A percentile compares a stretch with the other conserved stretches of the same genome.
These are phyloP conservation scores for Hyphodiscus sp. DNA, from an alignment of 2,329 filamentous ascomycete genomes.

Conservation along the genomic window DNA sequence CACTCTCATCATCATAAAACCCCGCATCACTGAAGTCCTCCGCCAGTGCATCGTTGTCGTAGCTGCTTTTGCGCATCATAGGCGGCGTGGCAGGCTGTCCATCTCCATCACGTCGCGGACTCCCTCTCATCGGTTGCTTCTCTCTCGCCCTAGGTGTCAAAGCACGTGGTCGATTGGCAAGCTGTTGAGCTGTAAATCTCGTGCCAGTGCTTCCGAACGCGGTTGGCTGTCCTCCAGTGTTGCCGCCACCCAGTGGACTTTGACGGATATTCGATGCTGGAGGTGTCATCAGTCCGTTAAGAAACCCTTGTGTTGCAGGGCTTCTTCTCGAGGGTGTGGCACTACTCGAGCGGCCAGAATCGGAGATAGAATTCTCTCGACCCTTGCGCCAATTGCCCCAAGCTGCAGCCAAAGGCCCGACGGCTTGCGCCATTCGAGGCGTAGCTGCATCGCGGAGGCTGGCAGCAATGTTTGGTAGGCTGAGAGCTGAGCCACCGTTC, in stretches of 20 bases:
- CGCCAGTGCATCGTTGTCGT: constrained; percentile 55
- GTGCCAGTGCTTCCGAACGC: constrained; percentile 39
- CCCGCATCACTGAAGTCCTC: constrained; percentile 39
- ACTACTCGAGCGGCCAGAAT: constrained; percentile 18
- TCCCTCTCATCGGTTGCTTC: constrained; percentile 35
- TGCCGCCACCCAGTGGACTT: constrained; percentile 24
- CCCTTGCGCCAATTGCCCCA: constrained; percentile 86
- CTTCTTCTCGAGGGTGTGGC: constrained; percentile 25
- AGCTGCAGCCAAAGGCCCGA: constrained; percentile 76
- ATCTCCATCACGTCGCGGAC: constrained; percentile 35
- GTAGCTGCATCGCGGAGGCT: constrained; percentile 70
- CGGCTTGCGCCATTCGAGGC: constrained; percentile 76
- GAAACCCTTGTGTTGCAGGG: constrained; percentile 50
- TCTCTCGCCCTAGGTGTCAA: constrained; percentile 34
- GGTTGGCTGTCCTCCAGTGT: constrained; percentile 43
- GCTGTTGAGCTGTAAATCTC: constrained; percentile 48
- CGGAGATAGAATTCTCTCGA: constrained; percentile 31
- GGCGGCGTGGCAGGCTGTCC: constrained; percentile 45
- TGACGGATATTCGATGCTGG: constrained; percentile 51
- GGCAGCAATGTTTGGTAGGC: constrained; percentile 69
- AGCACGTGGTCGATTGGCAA: constrained; percentile 29
- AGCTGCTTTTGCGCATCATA: constrained; percentile 52
- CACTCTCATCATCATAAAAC: constrained; percentile 31
- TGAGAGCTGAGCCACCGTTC: constrained; percentile 60
- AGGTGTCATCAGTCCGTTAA: constrained; percentile 83